Evolutionary conservation across 1,139 yeast genomes (phyloP).

Genomic region (Debaryomyces psychrophilus): DNA sequence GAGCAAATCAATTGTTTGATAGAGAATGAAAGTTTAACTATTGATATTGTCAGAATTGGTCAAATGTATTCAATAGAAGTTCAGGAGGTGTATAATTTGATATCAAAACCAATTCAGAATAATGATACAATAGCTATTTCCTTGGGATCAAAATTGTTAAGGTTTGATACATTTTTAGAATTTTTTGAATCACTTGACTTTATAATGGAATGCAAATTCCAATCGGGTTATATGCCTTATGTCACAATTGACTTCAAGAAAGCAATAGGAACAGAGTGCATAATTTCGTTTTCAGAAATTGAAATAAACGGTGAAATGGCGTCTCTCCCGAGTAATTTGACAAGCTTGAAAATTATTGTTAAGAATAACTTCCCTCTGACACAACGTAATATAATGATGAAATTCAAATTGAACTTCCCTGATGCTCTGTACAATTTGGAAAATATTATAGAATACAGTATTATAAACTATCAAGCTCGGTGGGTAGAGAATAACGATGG

Average conservation of each 20-base stretch:
- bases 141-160: slow-evolving; percentile 24
- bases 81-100: slow-evolving; percentile 21
- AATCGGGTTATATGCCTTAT: slow-evolving; percentile 25
- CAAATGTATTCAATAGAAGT: slow-evolving; percentile 21
- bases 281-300: slow-evolving; percentile 23
- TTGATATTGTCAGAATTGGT: slow-evolving; percentile 32
- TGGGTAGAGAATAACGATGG: slow-evolving; percentile 17
- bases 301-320: slow-evolving; percentile 29
- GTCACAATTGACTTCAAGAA: slow-evolving; percentile 24
- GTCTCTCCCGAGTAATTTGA: slow-evolving; percentile 11
- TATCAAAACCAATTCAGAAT: slow-evolving; percentile 11
- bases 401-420: slow-evolving; percentile 16
- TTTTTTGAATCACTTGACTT: slow-evolving; percentile 21
- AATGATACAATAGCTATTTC: slow-evolving; percentile 11
- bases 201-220: slow-evolving; percentile 19
- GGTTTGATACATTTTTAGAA: slow-evolving; percentile 24
- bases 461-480: slow-evolving; percentile 15
- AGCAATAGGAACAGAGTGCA: slow-evolving; percentile 23
- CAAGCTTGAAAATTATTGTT: slow-evolving; percentile 14
- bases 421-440: background rate
- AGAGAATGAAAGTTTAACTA: slow-evolving; percentile 22
- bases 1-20: background rate
- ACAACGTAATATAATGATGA: slow-evolving; percentile 23
- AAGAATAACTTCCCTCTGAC: slow-evolving; percentile 20
- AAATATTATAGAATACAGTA: slow-evolving; percentile 11